Evolutionary conservation across 2,329 filamentous ascomycete species (phyloP).

Genomic region (Pseudophaeomoniella oleicola): DNA sequence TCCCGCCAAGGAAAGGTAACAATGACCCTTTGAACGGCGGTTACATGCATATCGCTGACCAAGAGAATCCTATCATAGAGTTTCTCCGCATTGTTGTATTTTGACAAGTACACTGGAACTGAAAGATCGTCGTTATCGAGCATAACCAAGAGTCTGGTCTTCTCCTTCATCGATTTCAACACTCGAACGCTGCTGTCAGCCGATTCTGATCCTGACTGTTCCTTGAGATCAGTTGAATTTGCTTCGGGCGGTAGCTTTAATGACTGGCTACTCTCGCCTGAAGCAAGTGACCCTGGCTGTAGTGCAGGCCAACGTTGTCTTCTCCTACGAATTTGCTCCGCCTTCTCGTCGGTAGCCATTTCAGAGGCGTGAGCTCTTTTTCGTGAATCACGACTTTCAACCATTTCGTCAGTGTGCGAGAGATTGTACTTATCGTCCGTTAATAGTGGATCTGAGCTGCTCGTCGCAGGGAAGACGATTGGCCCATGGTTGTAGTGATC

Average conservation of each 20-base stretch:
- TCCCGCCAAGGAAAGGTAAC: neutral
- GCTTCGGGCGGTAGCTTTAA: neutral
- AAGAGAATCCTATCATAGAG: neutral
- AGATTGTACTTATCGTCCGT: neutral
- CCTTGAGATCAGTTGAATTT: neutral
- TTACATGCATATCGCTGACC: neutral
- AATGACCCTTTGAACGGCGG: neutral
- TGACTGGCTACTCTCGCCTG: neutral
- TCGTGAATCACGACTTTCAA: neutral
- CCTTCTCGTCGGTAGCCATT: neutral
- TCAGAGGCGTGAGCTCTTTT: neutral
- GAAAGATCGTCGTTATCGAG: neutral
- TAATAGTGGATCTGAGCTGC: neutral
- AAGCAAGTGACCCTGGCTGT: neutral
- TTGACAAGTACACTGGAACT: neutral
- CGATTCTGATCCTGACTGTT: neutral
- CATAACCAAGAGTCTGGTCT: neutral
- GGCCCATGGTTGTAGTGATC: neutral
- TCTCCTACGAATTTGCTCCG: neutral
- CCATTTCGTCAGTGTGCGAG: neutral
- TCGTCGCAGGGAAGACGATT: neutral
- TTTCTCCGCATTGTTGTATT: neutral
- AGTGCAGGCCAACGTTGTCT: neutral
- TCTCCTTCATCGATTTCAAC: neutral
- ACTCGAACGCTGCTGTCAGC: neutral